These are phyloP conservation scores for Pholiota adiposa DNA, from an alignment of 1,284 basidiomycete genomes.

Conservation along the genomic window DNA sequence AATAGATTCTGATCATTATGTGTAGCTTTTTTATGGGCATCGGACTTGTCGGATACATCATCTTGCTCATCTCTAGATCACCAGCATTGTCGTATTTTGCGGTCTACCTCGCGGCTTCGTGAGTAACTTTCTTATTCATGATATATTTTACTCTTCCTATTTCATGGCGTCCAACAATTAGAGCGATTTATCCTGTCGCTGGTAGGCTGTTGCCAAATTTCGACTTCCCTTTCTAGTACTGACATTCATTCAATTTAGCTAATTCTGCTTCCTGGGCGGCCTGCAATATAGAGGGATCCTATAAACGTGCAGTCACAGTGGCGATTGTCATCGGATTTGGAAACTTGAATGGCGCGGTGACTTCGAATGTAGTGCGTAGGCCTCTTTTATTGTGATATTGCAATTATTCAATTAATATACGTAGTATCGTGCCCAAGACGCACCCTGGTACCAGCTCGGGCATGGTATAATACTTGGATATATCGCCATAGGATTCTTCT, in stretches of 20 bases:
- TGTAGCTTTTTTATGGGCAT: constrained; percentile 4
- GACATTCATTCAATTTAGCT: constrained; percentile 67
- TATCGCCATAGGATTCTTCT: constrained; percentile 64
- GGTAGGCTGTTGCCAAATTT: background rate
- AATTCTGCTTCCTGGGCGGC: constrained; percentile 64
- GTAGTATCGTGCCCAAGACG: constrained; percentile 64
- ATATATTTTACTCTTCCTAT: background rate
- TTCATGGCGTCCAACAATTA: background rate
- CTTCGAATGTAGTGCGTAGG: constrained; percentile 63
- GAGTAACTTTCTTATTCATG: constrained; percentile 19
- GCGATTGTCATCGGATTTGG: constrained; percentile 71
- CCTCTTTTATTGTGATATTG: background rate
- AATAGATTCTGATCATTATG: background rate
- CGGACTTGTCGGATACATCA: constrained; percentile 61
- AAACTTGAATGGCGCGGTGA: constrained; percentile 71
- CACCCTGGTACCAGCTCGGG: constrained; percentile 9
- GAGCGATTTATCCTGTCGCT: constrained; percentile 9
- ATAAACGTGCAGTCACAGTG: constrained; percentile 76
- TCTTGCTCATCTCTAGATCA: constrained; percentile 64
- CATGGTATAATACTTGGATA: constrained; percentile 62
- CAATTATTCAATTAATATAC: background rate
- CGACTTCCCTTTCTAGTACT: background rate
- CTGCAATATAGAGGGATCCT: constrained; percentile 74
- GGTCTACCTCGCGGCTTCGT: constrained; percentile 69
- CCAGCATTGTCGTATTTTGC: constrained; percentile 70